These are phyloP conservation scores for Paramyrothecium sp. DNA, from an alignment of 2,329 filamentous ascomycete species.

Conservation along the genomic window DNA sequence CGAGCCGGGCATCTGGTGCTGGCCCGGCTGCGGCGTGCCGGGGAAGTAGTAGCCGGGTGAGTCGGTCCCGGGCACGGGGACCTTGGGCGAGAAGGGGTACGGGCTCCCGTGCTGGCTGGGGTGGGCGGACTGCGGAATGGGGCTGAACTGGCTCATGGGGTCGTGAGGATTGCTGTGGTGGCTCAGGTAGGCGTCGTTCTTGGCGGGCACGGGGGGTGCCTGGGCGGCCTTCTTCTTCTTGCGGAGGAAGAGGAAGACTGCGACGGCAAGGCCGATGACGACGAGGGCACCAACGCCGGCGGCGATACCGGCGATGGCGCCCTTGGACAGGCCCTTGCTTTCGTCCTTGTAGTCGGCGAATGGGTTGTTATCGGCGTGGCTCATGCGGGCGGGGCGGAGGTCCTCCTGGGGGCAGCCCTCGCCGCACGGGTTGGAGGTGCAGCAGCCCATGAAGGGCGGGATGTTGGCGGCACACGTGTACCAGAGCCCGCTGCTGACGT, in stretches of 20 bases:
- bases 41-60: neutral
- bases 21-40: neutral
- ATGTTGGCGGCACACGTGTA: slow-evolving; percentile 33
- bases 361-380: neutral
- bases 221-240: slow-evolving; percentile 4
- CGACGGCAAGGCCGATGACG: slow-evolving; percentile 24
- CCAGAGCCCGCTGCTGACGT: slow-evolving; percentile 15
- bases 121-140: neutral
- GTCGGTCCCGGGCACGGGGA: neutral
- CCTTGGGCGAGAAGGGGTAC: neutral
- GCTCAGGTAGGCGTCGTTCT: neutral
- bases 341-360: slow-evolving; percentile 8
- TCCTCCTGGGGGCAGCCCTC: slow-evolving; percentile 9
- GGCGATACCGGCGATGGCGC: slow-evolving; percentile 35
- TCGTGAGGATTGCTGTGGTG: neutral
- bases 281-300: slow-evolving; percentile 30
- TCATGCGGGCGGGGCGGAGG: slow-evolving; percentile 14
- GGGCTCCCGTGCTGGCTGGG: neutral
- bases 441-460: slow-evolving; percentile 39
- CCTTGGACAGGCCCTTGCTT: slow-evolving; percentile 24
- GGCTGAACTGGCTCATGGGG: neutral
- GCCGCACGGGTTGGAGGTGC: slow-evolving; percentile 30
- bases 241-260: slow-evolving; percentile 21
- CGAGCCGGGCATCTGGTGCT: neutral
- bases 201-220: neutral